Percentiles rank a stretch among this genome's conserved stretches.
Conservation (phyloP, 2,329 filamentous ascomycete species). For the Aciculosporium take region DNA sequence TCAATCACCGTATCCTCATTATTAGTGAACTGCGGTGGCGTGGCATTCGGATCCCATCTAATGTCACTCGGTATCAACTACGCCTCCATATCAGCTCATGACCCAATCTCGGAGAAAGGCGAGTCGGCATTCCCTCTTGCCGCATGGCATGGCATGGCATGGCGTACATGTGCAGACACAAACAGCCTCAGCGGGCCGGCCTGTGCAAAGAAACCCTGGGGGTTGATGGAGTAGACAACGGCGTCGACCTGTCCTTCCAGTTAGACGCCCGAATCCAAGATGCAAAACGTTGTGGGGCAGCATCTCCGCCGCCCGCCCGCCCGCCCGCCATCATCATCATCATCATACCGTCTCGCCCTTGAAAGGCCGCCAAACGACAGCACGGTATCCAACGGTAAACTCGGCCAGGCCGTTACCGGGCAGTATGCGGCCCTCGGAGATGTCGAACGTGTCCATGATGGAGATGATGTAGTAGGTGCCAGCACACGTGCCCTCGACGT, state of each 20-base stretch:
- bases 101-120: neutral
- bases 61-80: slow-evolving; percentile 85
- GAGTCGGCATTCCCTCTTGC: neutral
- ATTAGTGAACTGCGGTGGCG: slow-evolving; percentile 92
- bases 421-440: slow-evolving; percentile 83
- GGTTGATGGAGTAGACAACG: slow-evolving; percentile 80
- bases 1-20: slow-evolving; percentile 90
- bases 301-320: slow-evolving; percentile 5
- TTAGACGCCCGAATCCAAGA: slow-evolving; percentile 15
- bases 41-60: slow-evolving; percentile 89
- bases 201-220: slow-evolving; percentile 79
- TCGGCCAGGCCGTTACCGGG: slow-evolving; percentile 85
- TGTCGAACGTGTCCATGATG: slow-evolving; percentile 92
- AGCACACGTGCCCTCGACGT: slow-evolving; percentile 90
- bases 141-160: too few species aligned
- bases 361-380: slow-evolving; percentile 95
- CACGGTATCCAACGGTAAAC: slow-evolving; percentile 88
- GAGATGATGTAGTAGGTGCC: slow-evolving; percentile 96
- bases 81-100: neutral
- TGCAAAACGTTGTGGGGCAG: slow-evolving; percentile 4
- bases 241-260: slow-evolving; percentile 67
- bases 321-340: too few species aligned
- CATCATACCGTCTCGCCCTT: slow-evolving; percentile 90
- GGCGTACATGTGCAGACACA: slow-evolving; percentile 65
- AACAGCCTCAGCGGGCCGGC: slow-evolving; percentile 68